Conservation (phyloP, 805 yeast species). For the Starmerella geochares region DNA sequence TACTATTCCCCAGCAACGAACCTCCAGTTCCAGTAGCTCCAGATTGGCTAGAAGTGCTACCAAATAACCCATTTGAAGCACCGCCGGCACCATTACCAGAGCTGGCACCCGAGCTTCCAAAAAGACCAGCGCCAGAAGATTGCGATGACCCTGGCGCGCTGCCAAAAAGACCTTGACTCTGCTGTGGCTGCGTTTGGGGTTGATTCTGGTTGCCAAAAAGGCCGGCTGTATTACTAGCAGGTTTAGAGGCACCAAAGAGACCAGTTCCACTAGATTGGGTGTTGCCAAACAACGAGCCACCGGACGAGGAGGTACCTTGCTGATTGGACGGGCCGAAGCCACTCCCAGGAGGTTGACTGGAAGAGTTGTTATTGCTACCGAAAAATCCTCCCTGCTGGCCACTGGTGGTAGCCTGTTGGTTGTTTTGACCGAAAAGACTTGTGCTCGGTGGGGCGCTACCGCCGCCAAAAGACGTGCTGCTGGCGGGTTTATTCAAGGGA, state of each 20-base stretch:
- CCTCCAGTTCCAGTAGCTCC: not conserved
- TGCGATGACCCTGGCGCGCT: too few species aligned
- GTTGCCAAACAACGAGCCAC: slow-evolving; percentile 4
- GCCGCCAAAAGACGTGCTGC: not conserved
- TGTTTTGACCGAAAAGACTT: not conserved
- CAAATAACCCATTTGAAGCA: slow-evolving; percentile 20
- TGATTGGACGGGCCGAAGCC: not conserved
- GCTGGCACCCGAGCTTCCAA: slow-evolving; percentile 17
- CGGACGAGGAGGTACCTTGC: not conserved
- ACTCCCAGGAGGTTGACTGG: not conserved
- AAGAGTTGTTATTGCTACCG: not conserved
- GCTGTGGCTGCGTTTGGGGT: slow-evolving; percentile 17
- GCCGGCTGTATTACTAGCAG: not conserved
- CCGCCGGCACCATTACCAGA: not conserved
- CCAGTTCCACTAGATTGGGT: slow-evolving; percentile 3
- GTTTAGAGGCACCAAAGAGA: not conserved
- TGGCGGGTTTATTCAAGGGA: not conserved
- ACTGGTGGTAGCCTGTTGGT: not conserved
- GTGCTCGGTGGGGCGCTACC: not conserved
- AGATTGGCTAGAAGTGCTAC: slow-evolving; percentile 3
- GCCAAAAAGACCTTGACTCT: slow-evolving; percentile 23
- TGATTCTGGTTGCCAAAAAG: slow-evolving; percentile 7
- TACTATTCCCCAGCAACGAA: not conserved
- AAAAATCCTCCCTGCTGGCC: slow-evolving; percentile 4
- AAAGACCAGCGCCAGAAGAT: slow-evolving; percentile 17